Percentiles rank a stretch among this genome's conserved stretches.
phyloP scores from a whole-genome alignment of 2,329 filamentous ascomycete species.

The Fulvia fulva region DNA sequence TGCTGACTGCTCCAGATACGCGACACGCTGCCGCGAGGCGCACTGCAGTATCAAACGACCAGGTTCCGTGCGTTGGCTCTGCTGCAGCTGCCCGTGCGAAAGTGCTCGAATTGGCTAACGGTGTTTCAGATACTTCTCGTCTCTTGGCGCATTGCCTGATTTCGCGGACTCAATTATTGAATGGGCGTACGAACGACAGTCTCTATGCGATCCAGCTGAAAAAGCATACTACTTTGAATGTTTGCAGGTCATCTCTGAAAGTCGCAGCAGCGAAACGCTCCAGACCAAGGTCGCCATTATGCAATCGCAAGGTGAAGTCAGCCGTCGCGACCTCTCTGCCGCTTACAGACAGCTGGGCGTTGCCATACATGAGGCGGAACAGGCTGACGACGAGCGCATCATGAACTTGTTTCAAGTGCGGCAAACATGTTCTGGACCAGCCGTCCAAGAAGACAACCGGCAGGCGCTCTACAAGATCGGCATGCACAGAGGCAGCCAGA shows the following conservation, averaged over 20 bases:
- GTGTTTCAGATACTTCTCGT: slow-evolving; percentile 45
- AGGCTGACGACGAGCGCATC: slow-evolving; percentile 56
- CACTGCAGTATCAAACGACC: slow-evolving; percentile 19
- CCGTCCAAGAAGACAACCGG: slow-evolving; percentile 54
- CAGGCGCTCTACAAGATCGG: slow-evolving; percentile 59
- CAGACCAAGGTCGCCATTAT: slow-evolving; percentile 55
- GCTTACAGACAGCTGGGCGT: slow-evolving; percentile 61
- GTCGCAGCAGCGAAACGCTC: slow-evolving; percentile 55
- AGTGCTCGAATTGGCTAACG: neutral
- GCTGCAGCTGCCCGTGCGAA: neutral
- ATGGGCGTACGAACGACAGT: slow-evolving; percentile 61
- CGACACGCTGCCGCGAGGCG: slow-evolving; percentile 21
- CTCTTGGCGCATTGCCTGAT: slow-evolving; percentile 59
- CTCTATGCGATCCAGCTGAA: slow-evolving; percentile 51
- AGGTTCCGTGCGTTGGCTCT: slow-evolving; percentile 20
- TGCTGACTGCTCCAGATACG: slow-evolving; percentile 16
- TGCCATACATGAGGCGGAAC: slow-evolving; percentile 38
- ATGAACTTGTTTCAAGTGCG: slow-evolving; percentile 59
- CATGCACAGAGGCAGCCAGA: slow-evolving; percentile 52
- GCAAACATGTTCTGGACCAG: slow-evolving; percentile 51
- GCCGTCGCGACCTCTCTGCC: slow-evolving; percentile 52
- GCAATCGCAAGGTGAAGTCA: slow-evolving; percentile 56
- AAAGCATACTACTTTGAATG: slow-evolving; percentile 62
- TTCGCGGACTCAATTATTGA: slow-evolving; percentile 60
- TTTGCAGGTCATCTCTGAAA: slow-evolving; percentile 56